Base-by-base conservation (phyloP, 1,284 basidiomycete species). In the Fistulina hepatica region DNA sequence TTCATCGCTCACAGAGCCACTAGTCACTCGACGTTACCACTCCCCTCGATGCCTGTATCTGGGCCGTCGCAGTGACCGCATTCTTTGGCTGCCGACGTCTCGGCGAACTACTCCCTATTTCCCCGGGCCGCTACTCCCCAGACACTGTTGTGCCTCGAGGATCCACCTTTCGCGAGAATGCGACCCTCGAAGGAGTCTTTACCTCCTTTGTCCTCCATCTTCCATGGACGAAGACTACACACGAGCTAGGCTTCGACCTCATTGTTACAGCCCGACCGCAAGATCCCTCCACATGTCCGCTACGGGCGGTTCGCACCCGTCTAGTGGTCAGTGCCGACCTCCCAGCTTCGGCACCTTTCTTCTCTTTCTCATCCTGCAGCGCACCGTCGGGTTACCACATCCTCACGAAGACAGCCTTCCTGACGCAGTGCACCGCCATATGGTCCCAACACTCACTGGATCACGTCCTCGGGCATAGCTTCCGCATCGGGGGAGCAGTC, bases 221-320 rank as follows among this genome's bases (percentile, higher is more conserved):
- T 5, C 57, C 57, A 5, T 60, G 53, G 52, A 55, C 54, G 1
- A 59, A 59, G 33, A 53, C 55, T 0, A 52, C 52, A 5, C 41
- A 46, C 12, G 41, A 48, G 17, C 28, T 40, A 0, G 55, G 57
- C 5, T 54, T 45, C 0, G n/a, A 11, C 1, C 20, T 54, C 15
- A 35, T 47, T 21, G 36, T 58, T 17, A 53, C 53, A 0, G 44
- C 42, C 1, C 37, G 47, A 30, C 27, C 27, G n/a, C n/a, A 30
- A 0, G 21, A 24, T 8, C 46, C 52, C 33, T 20, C 19, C 2
- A 39, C 55, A 4, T 56, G 55, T 41, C 55, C 56, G 0, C 36
- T 50, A n/a, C n/a, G n/a, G 20, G 42, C 38, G 6, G 12, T 33
- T 17, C 5, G 13, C 2, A 40, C 36, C 21, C 42, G 40, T 16